Evolutionary conservation across 306 rosid genomes (phyloP), one percentile per base, ranked within the genome.

Genomic region (Potentilla sterilis): DNA sequence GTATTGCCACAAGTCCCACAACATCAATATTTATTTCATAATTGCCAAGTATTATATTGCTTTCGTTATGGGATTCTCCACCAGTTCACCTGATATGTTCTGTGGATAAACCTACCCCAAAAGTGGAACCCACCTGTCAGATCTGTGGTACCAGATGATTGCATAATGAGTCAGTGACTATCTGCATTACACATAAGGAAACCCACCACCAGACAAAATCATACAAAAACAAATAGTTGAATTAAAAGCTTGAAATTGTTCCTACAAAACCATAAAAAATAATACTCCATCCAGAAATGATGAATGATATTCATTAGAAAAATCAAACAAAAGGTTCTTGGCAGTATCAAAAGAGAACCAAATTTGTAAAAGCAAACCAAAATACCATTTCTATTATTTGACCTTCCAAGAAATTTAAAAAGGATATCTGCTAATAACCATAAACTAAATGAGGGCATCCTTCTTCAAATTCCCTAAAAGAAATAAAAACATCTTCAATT

Each of bases 131-230:
- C 24, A 1, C 69, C 9, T 16, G 6, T 74, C 46, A 74, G 64
- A 67, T 74, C 72, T 6, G 12, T 69, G 70, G 82, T 76, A 49
- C 24, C 48, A 67, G 65, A 47, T 80, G 43, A 61, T 54, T 32
- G 44, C 11, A 59, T 2, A 10, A 54, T 70, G 64, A 16, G 37
- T 28, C 72, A 40, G 7, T 19, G 5, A 37, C 28, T 2, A 37
- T 37, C 46, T 37, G 46, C 4, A 4, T 52, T 9, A 24, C 32
- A 68, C 63, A 58, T 14, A 5, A 67, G 18, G 42, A 51, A 78
- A n/a, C 74, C 66, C 72, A 57, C 71, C 43, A 55, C 18, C n/a
- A 54, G 22, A 48, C 49, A 51, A 37, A 44, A 70, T 59, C 19
- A n/a, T 77, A 34, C 19, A 58, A 57, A 21, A 57, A 43, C 48